phyloP scores from a whole-genome alignment of 108 stramenopile genomes.

The Poteriospumella lacustris region DNA sequence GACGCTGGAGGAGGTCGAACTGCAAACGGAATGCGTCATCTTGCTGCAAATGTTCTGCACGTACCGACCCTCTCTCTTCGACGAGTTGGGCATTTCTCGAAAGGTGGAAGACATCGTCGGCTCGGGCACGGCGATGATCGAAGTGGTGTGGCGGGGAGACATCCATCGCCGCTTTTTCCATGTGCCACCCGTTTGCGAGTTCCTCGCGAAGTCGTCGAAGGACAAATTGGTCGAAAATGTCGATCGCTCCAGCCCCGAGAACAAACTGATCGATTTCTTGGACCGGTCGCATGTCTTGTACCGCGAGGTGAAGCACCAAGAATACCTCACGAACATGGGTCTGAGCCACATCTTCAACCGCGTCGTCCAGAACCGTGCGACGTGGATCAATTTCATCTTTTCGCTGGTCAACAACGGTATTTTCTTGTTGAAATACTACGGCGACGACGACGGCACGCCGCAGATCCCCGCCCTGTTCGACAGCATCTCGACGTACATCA shows the following conservation, averaged over 20 bases:
- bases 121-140: constrained; percentile 32
- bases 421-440: constrained; percentile 5
- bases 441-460: not conserved
- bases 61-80: constrained; percentile 28
- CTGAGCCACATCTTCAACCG: constrained; percentile 25
- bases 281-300: constrained; percentile 32
- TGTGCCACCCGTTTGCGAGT: constrained; percentile 32
- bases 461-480: not conserved
- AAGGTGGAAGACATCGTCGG: constrained; percentile 30
- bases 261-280: constrained; percentile 38
- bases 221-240: constrained; percentile 35
- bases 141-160: constrained; percentile 41
- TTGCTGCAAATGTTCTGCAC: constrained; percentile 45
- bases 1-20: not conserved
- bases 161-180: constrained; percentile 46
- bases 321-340: constrained; percentile 35
- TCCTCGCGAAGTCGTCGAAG: constrained; percentile 40
- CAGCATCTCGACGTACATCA: not conserved
- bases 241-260: constrained; percentile 30
- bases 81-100: constrained; percentile 3
- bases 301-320: constrained; percentile 38
- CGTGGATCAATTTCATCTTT: constrained; percentile 39
- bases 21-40: constrained; percentile 38
- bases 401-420: constrained; percentile 31
- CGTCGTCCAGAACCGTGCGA: constrained; percentile 36